Percentiles rank a stretch among this genome's conserved stretches.
These are phyloP conservation scores for Lasiodiplodia citricola DNA, from an alignment of 2,329 filamentous ascomycete species.

Conservation along the genomic window DNA sequence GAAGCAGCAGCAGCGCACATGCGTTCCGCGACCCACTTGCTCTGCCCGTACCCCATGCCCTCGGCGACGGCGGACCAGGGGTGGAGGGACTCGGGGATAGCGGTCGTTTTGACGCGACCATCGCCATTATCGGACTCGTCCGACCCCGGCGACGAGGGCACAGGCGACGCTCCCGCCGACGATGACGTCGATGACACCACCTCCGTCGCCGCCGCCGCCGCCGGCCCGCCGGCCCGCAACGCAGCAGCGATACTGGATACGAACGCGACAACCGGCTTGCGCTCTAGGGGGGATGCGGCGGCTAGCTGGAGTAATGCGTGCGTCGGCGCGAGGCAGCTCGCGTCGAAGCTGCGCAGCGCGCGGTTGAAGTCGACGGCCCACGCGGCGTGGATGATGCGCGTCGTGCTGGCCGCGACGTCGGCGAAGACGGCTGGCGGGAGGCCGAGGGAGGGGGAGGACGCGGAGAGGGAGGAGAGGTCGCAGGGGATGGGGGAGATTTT, in stretches of 20 bases:
- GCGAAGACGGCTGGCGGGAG: slow-evolving; percentile 36
- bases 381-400: slow-evolving; percentile 56
- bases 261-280: slow-evolving; percentile 6
- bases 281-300: slow-evolving; percentile 26
- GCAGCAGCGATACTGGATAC: slow-evolving; percentile 25
- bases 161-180: not conserved
- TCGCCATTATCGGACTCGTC: too few species aligned
- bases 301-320: slow-evolving; percentile 48
- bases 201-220: not conserved
- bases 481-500: slow-evolving; percentile 42
- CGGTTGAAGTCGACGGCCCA: slow-evolving; percentile 65
- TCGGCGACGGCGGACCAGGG: slow-evolving; percentile 26
- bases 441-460: slow-evolving; percentile 41
- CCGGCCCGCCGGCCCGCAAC: not conserved
- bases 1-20: slow-evolving; percentile 54
- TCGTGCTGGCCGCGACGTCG: slow-evolving; percentile 35
- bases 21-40: slow-evolving; percentile 62
- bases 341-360: slow-evolving; percentile 53
- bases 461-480: slow-evolving; percentile 31
- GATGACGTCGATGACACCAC: not conserved
- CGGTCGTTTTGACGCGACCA: too few species aligned
- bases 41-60: slow-evolving; percentile 27
- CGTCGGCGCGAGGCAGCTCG: slow-evolving; percentile 42
- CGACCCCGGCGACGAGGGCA: not conserved
- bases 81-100: not conserved